These are phyloP conservation scores for Alternaria sp. DNA, from an alignment of 2,329 filamentous ascomycete species.

Conservation along the genomic window DNA sequence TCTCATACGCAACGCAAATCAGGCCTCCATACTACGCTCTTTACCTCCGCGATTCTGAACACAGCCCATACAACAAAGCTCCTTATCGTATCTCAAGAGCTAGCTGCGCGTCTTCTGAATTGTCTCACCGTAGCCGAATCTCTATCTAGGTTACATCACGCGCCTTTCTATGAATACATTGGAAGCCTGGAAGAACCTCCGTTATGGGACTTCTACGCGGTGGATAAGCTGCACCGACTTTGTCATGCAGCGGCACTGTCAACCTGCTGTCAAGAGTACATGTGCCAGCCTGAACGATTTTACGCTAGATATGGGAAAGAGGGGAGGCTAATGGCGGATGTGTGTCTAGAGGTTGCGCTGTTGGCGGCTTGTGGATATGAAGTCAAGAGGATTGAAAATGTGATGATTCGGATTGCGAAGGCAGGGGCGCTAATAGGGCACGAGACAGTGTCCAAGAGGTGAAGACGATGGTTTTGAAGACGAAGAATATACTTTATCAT, in stretches of 20 bases:
- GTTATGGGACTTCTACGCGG: background rate
- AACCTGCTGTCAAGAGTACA: background rate
- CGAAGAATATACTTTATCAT: conserved; percentile 10
- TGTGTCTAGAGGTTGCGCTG: background rate
- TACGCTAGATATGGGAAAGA: background rate
- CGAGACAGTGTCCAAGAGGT: background rate
- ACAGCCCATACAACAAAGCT: background rate
- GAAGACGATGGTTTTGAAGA: background rate
- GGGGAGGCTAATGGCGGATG: background rate
- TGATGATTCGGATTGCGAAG: background rate
- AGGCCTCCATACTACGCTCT: background rate
- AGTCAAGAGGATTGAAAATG: background rate
- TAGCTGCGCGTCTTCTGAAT: background rate
- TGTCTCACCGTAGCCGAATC: background rate
- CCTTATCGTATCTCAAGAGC: background rate
- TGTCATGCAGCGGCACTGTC: background rate
- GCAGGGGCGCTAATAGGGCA: background rate
- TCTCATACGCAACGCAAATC: background rate
- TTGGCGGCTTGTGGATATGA: background rate
- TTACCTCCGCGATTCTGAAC: background rate
- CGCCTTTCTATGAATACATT: background rate
- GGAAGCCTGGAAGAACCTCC: background rate
- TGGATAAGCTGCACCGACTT: background rate
- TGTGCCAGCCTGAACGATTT: background rate
- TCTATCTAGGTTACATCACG: background rate